Conservation (phyloP, 73 alveolate species). For the Tetrahymena malaccensis region DNA sequence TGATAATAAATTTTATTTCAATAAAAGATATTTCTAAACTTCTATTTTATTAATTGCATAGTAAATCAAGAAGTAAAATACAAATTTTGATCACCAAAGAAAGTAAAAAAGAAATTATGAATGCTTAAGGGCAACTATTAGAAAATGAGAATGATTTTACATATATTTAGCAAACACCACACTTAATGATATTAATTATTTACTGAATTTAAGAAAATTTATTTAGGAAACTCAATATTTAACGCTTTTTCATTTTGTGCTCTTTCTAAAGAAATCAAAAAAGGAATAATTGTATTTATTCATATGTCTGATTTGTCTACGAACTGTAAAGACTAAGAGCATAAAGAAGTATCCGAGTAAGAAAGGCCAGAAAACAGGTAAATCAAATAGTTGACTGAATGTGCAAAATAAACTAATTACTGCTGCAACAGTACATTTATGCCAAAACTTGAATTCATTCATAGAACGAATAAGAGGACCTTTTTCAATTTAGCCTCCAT, state of each 20-base stretch:
- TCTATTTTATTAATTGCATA: background rate
- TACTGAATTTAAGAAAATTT: background rate
- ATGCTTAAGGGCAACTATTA: background rate
- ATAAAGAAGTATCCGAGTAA: background rate
- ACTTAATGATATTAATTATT: no score
- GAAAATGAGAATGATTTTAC: background rate
- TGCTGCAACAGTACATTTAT: background rate
- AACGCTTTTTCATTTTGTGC: background rate
- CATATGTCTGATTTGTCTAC: background rate
- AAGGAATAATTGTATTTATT: background rate
- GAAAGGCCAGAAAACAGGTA: background rate
- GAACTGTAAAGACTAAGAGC: background rate
- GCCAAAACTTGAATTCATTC: background rate
- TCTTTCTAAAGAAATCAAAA: background rate
- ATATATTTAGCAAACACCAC: background rate
- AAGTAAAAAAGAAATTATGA: background rate
- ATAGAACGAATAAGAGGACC: background rate
- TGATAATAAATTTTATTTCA: no score
- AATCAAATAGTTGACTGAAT: background rate
- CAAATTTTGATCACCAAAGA: background rate
- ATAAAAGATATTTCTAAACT: background rate
- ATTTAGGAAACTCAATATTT: background rate
- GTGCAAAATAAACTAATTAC: background rate
- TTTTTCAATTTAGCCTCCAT: background rate
- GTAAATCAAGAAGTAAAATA: background rate